phyloP scores from a whole-genome alignment of 208 protist species.

The Polymyxa betae region DNA sequence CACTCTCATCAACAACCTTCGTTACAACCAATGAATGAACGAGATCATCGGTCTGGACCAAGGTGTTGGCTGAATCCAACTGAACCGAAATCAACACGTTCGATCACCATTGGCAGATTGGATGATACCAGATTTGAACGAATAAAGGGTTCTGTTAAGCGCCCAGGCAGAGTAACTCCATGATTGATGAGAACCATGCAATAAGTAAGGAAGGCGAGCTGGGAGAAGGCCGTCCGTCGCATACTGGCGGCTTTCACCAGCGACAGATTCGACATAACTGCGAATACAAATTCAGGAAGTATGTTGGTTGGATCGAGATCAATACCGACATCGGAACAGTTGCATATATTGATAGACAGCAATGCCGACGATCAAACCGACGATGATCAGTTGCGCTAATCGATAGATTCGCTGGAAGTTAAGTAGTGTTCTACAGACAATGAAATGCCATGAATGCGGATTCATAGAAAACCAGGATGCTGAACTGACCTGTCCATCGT shows the following conservation, averaged over 20 bases:
- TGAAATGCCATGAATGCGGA: neutral
- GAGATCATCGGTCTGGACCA: conserved; percentile 34
- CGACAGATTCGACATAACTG: neutral
- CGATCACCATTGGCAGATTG: neutral
- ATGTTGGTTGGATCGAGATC: neutral
- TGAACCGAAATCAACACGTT: neutral
- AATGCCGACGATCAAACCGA: neutral
- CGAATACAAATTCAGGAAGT: neutral
- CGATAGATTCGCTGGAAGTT: conserved; percentile 21
- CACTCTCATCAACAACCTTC: neutral
- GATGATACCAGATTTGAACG: neutral
- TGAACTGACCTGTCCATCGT: neutral
- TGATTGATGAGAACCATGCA: neutral
- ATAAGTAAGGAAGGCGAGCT: neutral
- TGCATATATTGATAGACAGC: neutral
- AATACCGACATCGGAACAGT: neutral
- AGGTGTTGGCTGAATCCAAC: neutral
- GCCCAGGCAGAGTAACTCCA: neutral
- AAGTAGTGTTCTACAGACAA: neutral
- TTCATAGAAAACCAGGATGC: too few relatives aligned
- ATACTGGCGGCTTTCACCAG: neutral
- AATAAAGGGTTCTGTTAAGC: neutral
- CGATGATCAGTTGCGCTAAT: neutral
- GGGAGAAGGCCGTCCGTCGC: neutral
- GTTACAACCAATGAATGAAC: neutral